phyloP scores from a whole-genome alignment of 1,284 basidiomycete genomes.

The Naganishia liquefaciens region DNA sequence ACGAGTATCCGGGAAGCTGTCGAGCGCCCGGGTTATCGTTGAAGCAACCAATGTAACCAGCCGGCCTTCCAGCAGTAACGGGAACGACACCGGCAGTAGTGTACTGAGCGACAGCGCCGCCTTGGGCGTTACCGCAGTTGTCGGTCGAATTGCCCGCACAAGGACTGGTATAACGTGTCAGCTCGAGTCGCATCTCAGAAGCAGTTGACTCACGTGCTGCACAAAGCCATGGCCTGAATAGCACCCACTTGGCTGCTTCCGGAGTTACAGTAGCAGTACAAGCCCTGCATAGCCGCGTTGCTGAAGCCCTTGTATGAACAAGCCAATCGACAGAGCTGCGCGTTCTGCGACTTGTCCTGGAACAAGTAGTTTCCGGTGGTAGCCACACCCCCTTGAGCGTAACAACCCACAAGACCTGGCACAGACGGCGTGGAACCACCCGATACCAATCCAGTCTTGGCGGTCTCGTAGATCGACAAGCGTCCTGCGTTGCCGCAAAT shows the following conservation, averaged over 20 bases:
- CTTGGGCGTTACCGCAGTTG: constrained; percentile 12
- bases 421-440: neutral
- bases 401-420: constrained; percentile 29
- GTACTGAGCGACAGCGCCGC: constrained; percentile 16
- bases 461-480: constrained; percentile 39
- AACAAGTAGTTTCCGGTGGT: constrained; percentile 15
- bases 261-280: constrained; percentile 37
- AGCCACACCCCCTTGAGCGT: neutral
- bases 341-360: constrained; percentile 32
- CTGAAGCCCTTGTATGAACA: constrained; percentile 38
- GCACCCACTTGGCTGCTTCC: constrained; percentile 14
- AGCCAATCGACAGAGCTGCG: constrained; percentile 35
- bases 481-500: constrained; percentile 41
- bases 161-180: constrained; percentile 34
- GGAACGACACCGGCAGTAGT: constrained; percentile 3
- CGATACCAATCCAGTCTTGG: constrained; percentile 21
- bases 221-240: constrained; percentile 18
- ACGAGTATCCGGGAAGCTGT: constrained; percentile 35
- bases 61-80: neutral
- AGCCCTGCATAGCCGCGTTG: constrained; percentile 29
- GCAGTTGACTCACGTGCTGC: constrained; percentile 6
- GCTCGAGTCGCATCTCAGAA: neutral
- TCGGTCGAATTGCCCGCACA: constrained; percentile 25
- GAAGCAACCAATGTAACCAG: constrained; percentile 36
- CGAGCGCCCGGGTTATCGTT: constrained; percentile 18